These are phyloP conservation scores for Sporothrix sp. DNA, from an alignment of 2,329 filamentous ascomycete genomes.

Conservation along the genomic window DNA sequence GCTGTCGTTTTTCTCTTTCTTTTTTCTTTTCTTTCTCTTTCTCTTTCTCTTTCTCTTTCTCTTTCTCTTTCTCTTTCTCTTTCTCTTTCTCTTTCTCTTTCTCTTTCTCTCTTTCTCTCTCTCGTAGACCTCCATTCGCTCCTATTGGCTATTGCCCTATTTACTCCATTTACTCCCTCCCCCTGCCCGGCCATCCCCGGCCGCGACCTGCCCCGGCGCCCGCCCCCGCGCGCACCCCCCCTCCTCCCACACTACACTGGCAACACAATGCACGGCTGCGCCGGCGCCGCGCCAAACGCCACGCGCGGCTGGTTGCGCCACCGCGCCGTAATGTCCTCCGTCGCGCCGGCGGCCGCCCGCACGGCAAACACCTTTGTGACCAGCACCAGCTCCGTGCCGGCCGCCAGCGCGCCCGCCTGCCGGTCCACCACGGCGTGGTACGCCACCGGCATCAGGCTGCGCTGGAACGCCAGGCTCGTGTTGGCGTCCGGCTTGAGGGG, in stretches of 20 bases:
- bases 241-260: background rate
- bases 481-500: constrained; percentile 24
- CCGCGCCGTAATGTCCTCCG: background rate
- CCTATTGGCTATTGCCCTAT: background rate
- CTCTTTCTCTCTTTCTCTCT: background rate
- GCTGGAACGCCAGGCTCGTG: constrained; percentile 22
- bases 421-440: background rate
- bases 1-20: background rate
- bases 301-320: background rate
- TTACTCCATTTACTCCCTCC: background rate
- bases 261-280: background rate
- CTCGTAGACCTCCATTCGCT: no score
- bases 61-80: no score
- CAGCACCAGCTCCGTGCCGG: constrained; percentile 2
- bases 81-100: no score
- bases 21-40: background rate
- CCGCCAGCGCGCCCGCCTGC: background rate
- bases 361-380: background rate
- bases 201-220: background rate
- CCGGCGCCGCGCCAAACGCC: background rate
- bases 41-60: no score
- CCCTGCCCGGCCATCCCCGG: background rate
- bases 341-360: background rate
- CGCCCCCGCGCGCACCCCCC: no score
- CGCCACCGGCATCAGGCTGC: constrained; percentile 21